Evolutionary conservation across 345 rosid species (phyloP).

Genomic region (Microthlaspi erraticum): DNA sequence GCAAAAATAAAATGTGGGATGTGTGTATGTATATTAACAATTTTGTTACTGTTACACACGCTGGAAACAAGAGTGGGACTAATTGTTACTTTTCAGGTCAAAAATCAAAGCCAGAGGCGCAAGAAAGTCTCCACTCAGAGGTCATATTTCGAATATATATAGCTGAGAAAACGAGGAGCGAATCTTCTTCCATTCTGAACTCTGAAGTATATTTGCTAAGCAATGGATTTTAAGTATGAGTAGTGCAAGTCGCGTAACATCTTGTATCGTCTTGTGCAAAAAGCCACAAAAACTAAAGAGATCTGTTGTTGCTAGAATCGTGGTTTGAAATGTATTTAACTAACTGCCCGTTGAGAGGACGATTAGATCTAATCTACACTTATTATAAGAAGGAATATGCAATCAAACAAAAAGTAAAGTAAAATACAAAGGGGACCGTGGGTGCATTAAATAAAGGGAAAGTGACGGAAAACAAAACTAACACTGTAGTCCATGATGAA

Average conservation of each 20-base stretch:
- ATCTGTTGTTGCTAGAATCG: slow-evolving; percentile 14
- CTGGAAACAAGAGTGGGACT: slow-evolving; percentile 1
- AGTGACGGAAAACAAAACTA: slow-evolving; percentile 14
- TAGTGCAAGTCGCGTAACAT: background rate
- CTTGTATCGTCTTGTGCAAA: background rate
- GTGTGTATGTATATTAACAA: background rate
- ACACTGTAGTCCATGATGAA: background rate
- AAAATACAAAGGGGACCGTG: slow-evolving; percentile 23
- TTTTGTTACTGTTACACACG: background rate
- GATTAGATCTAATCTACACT: slow-evolving; percentile 29
- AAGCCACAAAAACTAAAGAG: background rate
- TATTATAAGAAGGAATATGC: background rate
- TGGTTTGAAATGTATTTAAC: slow-evolving; percentile 13
- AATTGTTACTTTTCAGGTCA: slow-evolving; percentile 6
- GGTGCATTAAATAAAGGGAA: slow-evolving; percentile 24
- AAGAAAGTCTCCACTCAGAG: slow-evolving; percentile 8
- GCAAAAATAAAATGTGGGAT: background rate
- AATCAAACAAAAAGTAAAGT: slow-evolving; percentile 5
- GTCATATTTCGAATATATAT: background rate
- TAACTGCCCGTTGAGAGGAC: slow-evolving; percentile 28
- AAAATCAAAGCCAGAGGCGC: slow-evolving; percentile 1
- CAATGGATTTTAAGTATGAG: background rate
- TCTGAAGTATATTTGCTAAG: background rate
- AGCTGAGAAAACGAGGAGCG: background rate
- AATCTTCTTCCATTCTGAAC: background rate